A percentile compares a stretch with the other conserved stretches of the same genome.
phyloP scores from a whole-genome alignment of 2,329 filamentous ascomycete species.

The Diplodia sapinea region DNA sequence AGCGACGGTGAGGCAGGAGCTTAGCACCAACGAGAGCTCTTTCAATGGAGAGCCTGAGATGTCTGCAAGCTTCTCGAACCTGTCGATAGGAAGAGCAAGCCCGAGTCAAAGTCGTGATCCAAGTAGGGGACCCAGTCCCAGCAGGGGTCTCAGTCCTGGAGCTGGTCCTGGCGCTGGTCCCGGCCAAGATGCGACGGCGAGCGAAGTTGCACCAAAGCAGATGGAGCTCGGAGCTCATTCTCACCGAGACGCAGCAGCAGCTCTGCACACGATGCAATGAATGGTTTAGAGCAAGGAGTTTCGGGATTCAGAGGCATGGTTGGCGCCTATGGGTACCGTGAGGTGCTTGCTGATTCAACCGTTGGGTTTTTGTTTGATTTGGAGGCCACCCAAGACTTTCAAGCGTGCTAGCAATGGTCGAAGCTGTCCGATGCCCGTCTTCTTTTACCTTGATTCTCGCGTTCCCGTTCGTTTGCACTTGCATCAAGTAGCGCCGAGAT shows the following conservation, averaged over 20 bases:
- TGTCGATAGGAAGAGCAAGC: conserved; percentile 40
- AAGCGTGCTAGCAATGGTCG: background rate
- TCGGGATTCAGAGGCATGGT: conserved; percentile 17
- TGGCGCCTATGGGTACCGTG: conserved; percentile 15
- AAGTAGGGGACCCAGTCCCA: background rate
- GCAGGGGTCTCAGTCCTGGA: background rate
- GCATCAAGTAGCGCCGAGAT: conserved; percentile 11
- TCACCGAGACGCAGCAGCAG: conserved; percentile 27
- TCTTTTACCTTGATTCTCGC: background rate
- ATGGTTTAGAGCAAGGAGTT: conserved; percentile 30
- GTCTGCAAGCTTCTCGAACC: conserved; percentile 41
- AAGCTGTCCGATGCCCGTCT: background rate
- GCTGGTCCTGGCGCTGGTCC: conserved; percentile 7
- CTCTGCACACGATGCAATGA: conserved; percentile 28
- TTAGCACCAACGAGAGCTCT: conserved; percentile 38
- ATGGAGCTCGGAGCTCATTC: conserved; percentile 48
- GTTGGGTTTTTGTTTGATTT: conserved; percentile 2
- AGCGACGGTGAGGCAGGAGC: conserved; percentile 36
- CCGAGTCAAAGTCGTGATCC: conserved; percentile 38
- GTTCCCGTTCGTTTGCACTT: conserved; percentile 7
- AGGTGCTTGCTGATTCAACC: background rate
- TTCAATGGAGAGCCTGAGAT: conserved; percentile 33
- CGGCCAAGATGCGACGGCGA: conserved; percentile 29
- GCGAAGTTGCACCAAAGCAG: conserved; percentile 35
- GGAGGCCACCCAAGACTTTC: background rate